These are phyloP conservation scores for Hypholoma fasciculare DNA, from an alignment of 768 basidiomycete genomes.

Conservation along the genomic window DNA sequence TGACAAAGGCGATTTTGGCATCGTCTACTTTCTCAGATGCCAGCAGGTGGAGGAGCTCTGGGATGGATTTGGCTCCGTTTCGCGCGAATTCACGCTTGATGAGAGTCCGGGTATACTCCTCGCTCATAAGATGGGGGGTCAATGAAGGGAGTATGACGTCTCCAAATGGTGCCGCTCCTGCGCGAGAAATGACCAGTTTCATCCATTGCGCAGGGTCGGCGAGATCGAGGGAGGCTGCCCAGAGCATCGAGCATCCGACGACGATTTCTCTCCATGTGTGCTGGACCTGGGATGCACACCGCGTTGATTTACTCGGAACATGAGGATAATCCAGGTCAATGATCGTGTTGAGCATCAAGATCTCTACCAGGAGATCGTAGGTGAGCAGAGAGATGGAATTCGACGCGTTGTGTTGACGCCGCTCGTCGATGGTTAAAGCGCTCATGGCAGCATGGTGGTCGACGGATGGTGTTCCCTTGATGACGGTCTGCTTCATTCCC, in stretches of 20 bases:
- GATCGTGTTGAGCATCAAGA: constrained; percentile 10
- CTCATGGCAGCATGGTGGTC: background rate
- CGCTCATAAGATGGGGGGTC: background rate
- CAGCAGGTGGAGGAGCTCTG: background rate
- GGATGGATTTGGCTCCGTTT: background rate
- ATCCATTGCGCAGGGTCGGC: constrained; percentile 1
- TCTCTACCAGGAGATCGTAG: constrained; percentile 6
- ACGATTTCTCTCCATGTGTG: constrained; percentile 1
- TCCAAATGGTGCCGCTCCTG: background rate
- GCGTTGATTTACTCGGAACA: background rate
- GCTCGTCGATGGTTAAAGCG: background rate
- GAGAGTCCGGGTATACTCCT: background rate
- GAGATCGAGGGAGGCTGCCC: constrained; percentile 4
- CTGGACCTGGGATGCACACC: constrained; percentile 1
- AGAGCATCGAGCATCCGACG: background rate
- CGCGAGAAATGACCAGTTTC: background rate
- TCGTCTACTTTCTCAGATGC: background rate
- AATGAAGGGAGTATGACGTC: constrained; percentile 4
- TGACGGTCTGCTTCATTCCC: too few species aligned
- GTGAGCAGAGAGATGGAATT: constrained; percentile 7
- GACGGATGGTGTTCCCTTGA: too few species aligned
- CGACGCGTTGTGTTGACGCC: constrained; percentile 5
- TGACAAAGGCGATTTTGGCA: background rate
- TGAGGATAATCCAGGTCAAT: constrained; percentile 1
- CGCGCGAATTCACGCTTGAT: background rate